Conservation (phyloP, 2,329 filamentous ascomycete genomes). For the Dothistroma septosporum region DNA sequence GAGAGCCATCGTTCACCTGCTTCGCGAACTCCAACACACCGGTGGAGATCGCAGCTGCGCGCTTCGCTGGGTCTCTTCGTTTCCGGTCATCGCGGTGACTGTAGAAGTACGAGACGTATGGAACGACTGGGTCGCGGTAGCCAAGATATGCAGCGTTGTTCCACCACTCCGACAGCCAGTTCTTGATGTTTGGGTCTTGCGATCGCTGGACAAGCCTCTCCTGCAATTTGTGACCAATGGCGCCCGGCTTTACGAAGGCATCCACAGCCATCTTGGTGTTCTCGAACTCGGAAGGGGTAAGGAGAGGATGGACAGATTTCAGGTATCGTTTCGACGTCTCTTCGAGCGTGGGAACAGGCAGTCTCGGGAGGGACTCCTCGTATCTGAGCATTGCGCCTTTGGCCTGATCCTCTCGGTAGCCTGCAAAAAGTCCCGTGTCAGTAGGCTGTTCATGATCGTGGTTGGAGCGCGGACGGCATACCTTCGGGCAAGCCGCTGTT, state of each 20-base stretch:
- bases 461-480: slow-evolving; percentile 28
- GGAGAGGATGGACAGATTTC: slow-evolving; percentile 71
- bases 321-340: slow-evolving; percentile 78
- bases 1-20: slow-evolving; percentile 72
- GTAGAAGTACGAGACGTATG: slow-evolving; percentile 99
- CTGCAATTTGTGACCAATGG: slow-evolving; percentile 77
- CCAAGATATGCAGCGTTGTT: slow-evolving; percentile 87
- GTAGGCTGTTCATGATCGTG: not conserved
- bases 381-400: slow-evolving; percentile 80
- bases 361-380: slow-evolving; percentile 75
- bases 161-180: slow-evolving; percentile 99
- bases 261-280: slow-evolving; percentile 76
- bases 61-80: slow-evolving; percentile 82
- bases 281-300: slow-evolving; percentile 64
- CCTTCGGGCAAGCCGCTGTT: slow-evolving; percentile 46
- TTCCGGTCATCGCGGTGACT: slow-evolving; percentile 91
- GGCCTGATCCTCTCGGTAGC: slow-evolving; percentile 73
- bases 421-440: slow-evolving; percentile 40
- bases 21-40: slow-evolving; percentile 90
- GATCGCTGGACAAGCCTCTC: slow-evolving; percentile 76
- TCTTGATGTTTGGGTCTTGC: slow-evolving; percentile 75
- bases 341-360: slow-evolving; percentile 77
- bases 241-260: slow-evolving; percentile 84
- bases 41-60: slow-evolving; percentile 83
- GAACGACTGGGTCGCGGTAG: slow-evolving; percentile 93